phyloP scores from a whole-genome alignment of 805 yeast genomes.

The Grigorovia humatica region DNA sequence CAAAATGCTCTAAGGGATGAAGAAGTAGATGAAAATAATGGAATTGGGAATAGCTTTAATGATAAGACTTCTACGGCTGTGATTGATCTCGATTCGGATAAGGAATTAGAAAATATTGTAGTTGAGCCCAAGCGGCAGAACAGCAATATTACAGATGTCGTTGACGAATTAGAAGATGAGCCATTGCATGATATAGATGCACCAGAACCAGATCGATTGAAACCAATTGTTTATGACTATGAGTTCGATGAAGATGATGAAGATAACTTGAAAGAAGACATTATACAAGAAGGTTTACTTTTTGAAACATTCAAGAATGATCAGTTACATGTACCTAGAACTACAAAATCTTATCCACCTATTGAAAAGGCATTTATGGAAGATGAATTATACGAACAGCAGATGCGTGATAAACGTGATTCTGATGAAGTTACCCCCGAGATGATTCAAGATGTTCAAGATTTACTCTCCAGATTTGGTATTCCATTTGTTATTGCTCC shows the following conservation, averaged over 20 bases:
- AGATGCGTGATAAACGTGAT: conserved; percentile 65
- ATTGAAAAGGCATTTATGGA: conserved; percentile 26
- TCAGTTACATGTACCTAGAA: conserved; percentile 27
- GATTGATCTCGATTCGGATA: not conserved
- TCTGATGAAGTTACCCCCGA: conserved; percentile 81
- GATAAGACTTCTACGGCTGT: not conserved
- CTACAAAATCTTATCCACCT: conserved; percentile 2
- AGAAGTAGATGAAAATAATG: conserved; percentile 2
- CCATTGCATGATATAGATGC: not conserved
- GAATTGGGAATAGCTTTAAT: not conserved
- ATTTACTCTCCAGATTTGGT: conserved; percentile 75
- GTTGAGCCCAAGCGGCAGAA: not conserved
- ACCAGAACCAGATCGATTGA: not conserved
- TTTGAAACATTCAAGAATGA: conserved; percentile 48
- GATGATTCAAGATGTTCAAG: conserved; percentile 89
- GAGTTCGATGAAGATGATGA: conserved; percentile 75
- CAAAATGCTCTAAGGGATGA: conserved; percentile 2
- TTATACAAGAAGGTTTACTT: conserved; percentile 62
- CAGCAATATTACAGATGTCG: not conserved
- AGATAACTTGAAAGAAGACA: conserved; percentile 47
- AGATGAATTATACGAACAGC: conserved; percentile 46
- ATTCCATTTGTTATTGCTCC: conserved; percentile 94
- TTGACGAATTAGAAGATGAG: not conserved
- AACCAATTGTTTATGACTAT: conserved; percentile 36
- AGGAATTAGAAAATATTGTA: not conserved